phyloP scores from a whole-genome alignment of 176 grass and related monocot species.

The Oryza nivara region DNA sequence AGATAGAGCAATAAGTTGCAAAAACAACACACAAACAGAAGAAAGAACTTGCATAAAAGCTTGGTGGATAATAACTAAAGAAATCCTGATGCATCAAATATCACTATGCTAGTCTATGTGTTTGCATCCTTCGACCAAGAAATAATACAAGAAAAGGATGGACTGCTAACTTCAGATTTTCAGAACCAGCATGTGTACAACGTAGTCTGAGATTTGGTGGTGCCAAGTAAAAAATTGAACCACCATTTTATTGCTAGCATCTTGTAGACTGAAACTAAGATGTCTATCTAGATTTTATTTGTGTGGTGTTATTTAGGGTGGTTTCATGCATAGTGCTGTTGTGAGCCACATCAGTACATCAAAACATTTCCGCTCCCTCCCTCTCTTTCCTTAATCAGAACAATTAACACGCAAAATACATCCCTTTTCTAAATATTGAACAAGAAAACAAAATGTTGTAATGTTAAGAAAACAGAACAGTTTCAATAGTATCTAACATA shows the following conservation, averaged over 20 bases:
- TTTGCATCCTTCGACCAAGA: conserved; percentile 1
- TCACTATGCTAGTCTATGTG: conserved; percentile 10
- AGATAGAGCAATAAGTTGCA: conserved; percentile 8
- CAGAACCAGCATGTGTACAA: not conserved
- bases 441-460: not conserved
- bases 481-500: not conserved
- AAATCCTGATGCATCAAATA: conserved; percentile 5
- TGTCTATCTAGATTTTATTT: too few species aligned
- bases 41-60: not conserved
- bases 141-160: not conserved
- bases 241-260: not conserved
- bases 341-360: conserved; percentile 5
- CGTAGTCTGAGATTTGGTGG: not conserved
- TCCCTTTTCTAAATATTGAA: conserved; percentile 15
- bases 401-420: conserved; percentile 12
- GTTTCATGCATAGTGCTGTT: conserved; percentile 6
- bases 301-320: too few species aligned
- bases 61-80: conserved; percentile 19
- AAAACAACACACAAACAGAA: not conserved
- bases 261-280: not conserved
- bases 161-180: not conserved
- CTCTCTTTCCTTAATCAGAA: not conserved
- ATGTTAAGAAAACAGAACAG: conserved; percentile 5
- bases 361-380: not conserved
- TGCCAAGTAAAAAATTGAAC: conserved; percentile 13